Percentiles rank a stretch among this genome's conserved stretches.
phyloP scores from a whole-genome alignment of 2,329 filamentous ascomycete species.

The Diaporthe velutina region DNA sequence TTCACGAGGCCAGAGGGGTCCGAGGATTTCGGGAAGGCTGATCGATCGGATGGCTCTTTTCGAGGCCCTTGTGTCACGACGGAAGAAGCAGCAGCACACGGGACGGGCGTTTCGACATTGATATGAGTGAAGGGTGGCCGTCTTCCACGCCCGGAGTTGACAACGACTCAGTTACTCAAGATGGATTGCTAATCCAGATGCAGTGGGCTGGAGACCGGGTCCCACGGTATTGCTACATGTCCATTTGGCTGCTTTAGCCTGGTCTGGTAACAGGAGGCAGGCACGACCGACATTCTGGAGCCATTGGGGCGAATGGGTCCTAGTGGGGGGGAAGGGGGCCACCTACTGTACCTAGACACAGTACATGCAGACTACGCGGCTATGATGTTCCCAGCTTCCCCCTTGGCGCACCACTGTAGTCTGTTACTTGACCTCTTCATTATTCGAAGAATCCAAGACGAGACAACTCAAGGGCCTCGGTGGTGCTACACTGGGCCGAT shows the following conservation, averaged over 20 bases:
- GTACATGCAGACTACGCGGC: too few species aligned
- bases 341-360: neutral
- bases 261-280: neutral
- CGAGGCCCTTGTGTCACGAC: neutral
- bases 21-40: neutral
- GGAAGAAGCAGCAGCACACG: neutral
- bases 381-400: neutral
- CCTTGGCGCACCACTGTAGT: neutral
- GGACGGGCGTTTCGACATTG: constrained; percentile 1
- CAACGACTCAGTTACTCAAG: neutral
- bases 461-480: neutral
- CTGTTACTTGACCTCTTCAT: too few species aligned
- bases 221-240: neutral
- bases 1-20: neutral
- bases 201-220: constrained; percentile 5
- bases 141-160: neutral
- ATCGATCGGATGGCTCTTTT: neutral
- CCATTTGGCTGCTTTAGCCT: neutral
- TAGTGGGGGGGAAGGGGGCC: neutral
- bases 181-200: constrained; percentile 13
- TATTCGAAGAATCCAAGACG: neutral
- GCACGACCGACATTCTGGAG: neutral
- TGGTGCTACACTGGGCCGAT: neutral
- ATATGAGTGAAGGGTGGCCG: neutral
- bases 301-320: constrained; percentile 4